These are phyloP conservation scores for Vigna trinervia DNA, from an alignment of 306 rosid species.

Conservation along the genomic window DNA sequence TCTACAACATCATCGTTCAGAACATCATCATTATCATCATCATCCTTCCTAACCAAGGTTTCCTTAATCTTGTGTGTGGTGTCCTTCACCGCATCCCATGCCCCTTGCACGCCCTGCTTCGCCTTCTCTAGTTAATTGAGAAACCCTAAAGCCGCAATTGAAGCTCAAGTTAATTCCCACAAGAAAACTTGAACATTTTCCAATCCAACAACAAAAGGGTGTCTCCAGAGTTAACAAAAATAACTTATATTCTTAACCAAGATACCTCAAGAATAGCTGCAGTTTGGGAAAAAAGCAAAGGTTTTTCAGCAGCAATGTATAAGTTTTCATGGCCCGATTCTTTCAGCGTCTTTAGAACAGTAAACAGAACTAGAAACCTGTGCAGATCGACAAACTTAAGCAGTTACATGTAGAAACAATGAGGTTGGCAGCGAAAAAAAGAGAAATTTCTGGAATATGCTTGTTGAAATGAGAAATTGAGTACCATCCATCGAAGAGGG, in stretches of 20 bases:
- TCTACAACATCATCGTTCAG: constrained; percentile 44
- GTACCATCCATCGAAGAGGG: constrained; percentile 19
- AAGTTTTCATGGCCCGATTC: constrained; percentile 8
- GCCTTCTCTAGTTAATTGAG: constrained; percentile 38
- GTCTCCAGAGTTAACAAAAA: constrained; percentile 12
- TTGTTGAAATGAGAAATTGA: background rate
- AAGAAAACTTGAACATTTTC: background rate
- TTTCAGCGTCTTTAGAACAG: constrained; percentile 3
- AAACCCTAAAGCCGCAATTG: no score
- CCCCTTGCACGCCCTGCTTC: constrained; percentile 50
- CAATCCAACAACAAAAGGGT: background rate
- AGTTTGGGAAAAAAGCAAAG: constrained; percentile 8
- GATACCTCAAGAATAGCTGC: constrained; percentile 1
- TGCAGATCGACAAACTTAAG: background rate
- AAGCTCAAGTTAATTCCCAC: background rate
- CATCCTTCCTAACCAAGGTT: constrained; percentile 59
- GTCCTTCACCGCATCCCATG: constrained; percentile 49
- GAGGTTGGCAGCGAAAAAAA: background rate
- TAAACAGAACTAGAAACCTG: background rate
- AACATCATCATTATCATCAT: constrained; percentile 32
- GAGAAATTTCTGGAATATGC: background rate
- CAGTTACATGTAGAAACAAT: constrained; percentile 2
- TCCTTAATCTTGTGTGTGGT: constrained; percentile 67
- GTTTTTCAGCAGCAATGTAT: constrained; percentile 16
- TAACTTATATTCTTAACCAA: background rate